Evolutionary conservation across 2,329 filamentous ascomycete genomes (phyloP).

Genomic region (Hymenoscyphus scutula): DNA sequence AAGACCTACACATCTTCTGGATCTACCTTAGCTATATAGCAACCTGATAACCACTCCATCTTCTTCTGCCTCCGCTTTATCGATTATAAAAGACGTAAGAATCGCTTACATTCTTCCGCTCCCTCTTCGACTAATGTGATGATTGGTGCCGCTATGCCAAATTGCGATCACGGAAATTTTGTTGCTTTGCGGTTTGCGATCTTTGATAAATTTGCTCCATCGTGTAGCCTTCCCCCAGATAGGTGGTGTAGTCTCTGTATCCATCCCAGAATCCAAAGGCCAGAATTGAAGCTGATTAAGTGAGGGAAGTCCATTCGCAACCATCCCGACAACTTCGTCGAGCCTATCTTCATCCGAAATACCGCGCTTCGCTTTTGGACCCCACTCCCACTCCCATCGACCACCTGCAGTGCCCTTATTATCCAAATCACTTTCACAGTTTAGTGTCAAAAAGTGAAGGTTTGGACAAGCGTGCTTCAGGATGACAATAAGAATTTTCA

Average conservation of each 20-base stretch:
- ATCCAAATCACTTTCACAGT: background rate
- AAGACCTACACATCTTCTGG: too few species aligned
- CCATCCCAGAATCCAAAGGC: background rate
- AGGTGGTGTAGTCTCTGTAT: background rate
- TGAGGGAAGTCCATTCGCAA: background rate
- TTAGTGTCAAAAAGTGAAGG: background rate
- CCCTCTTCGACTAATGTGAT: too few species aligned
- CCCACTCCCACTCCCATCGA: background rate
- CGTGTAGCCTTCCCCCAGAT: background rate
- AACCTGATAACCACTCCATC: too few species aligned
- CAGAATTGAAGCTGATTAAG: background rate
- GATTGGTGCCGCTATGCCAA: too few species aligned
- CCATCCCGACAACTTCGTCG: background rate
- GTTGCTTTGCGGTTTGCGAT: background rate
- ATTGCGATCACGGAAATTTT: too few species aligned
- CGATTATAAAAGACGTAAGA: too few species aligned
- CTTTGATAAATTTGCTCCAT: background rate
- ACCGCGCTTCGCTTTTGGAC: background rate
- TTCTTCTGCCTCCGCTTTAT: too few species aligned
- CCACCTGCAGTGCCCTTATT: too few species aligned
- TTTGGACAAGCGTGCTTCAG: background rate
- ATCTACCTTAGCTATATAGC: too few species aligned
- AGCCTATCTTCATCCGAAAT: background rate
- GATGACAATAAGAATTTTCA: background rate
- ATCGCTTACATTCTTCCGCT: too few species aligned